phyloP scores from a whole-genome alignment of 2,329 filamentous ascomycete genomes.

The Calonectria pteridis region DNA sequence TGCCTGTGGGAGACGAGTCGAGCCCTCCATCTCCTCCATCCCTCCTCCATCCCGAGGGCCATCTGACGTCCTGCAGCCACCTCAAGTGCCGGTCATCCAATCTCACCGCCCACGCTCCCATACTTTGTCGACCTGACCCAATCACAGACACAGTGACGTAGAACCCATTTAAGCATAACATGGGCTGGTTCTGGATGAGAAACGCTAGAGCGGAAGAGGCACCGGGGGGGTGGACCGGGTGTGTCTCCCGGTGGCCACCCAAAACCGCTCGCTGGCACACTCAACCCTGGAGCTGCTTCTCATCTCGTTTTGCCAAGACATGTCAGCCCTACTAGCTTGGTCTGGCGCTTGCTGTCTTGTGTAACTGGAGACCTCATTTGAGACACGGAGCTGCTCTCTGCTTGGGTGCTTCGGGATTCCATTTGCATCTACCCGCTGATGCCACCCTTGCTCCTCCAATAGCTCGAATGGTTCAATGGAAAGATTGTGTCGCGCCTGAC shows the following conservation, averaged over 20 bases:
- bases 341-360: neutral
- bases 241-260: constrained; percentile 4
- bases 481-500: neutral
- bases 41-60: neutral
- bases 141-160: neutral
- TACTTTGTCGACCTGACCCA: neutral
- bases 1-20: neutral
- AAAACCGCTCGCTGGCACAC: neutral
- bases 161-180: constrained; percentile 26
- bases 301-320: constrained; percentile 15
- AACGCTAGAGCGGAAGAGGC: constrained; percentile 1
- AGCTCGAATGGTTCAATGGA: neutral
- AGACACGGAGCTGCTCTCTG: neutral
- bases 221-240: neutral
- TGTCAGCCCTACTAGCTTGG: constrained; percentile 14
- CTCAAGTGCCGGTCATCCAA: neutral
- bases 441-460: neutral
- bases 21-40: neutral
- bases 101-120: neutral
- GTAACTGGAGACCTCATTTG: neutral
- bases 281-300: neutral
- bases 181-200: constrained; percentile 11
- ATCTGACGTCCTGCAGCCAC: neutral
- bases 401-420: neutral
- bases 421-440: neutral